Evolutionary conservation across 345 rosid species (phyloP), one percentile per base, ranked within the genome.

Genomic region (Orychophragmus violaceus): DNA sequence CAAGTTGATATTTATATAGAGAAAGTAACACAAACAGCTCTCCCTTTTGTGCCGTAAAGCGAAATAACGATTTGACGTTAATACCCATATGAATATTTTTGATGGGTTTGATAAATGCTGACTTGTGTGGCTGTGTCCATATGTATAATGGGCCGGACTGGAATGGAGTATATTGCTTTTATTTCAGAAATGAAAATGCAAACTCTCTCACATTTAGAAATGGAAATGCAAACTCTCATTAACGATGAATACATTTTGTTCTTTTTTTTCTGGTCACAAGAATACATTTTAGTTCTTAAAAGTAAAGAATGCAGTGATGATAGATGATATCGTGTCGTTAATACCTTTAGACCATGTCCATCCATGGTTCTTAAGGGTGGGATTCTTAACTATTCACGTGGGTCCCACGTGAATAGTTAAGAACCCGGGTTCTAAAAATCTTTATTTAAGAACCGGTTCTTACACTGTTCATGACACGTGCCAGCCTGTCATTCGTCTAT

Each of bases 111-210:
- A 27, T 33, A 42, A 67, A 22, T 21, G 24, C 29, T 54, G 62
- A 29, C 2, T 3, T 1, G 9, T 16, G 46, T 2, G 21, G 48
- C 21, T 41, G 21, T 1, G 41, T 24, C 14, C 48, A 48, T 17
- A 16, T 5, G 49, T n/a, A 18, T 56, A 56, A 68, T 58, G 72
- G 65, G 65, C 72, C 39, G 22, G 58, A 1, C 65, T 45, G 11
- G 28, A 46, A 12, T 48, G 1, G n/a, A 44, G 30, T 52, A 33
- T 32, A 1, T 28, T 16, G 11, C 7, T 58, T 58, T 35, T 22
- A 30, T 22, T 22, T 18, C 25, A 49, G 48, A 50, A 33, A 48
- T 48, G 6, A 32, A 13, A 45, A 12, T 29, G 42, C 39, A 13
- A 42, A 23, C 16, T 37, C n/a, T 9, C 36, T 32, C 36, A 32